Evolutionary conservation across 75 land plant species (phyloP), one percentile per base, ranked within the genome.

Genomic region (Selaginella tamariscina): DNA sequence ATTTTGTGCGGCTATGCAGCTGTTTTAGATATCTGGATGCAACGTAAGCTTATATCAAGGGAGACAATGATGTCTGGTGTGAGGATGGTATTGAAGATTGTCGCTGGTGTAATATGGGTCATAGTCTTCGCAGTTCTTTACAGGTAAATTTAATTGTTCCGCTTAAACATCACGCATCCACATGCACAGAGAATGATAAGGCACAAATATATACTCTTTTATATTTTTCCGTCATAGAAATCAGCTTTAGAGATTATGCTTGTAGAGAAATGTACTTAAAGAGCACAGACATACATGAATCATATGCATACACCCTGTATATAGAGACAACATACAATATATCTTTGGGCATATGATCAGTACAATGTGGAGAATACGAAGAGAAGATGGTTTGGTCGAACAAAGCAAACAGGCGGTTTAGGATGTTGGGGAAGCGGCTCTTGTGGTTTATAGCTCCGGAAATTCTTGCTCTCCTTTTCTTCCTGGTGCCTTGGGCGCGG

Each of bases 51-150:
- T 32, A 71, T 84, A 5, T 84, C 95, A 2, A 72, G 83, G 72
- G 95, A 86, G 75, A 89, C 88, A 0, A 39, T 59, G 62, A 59
- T 68, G 70, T 73, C 77, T 44, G 86, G 87, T 1, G 68, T 89
- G 31, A 73, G 97, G 65, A 86, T 92, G 97, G 64, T 89, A 8
- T 31, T 89, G 67, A 92, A 92, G 73, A 69, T 68, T 59, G 56
- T 86, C 21, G 84, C 74, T 56, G 87, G 89, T 0, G 68, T 73
- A 0, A 78, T 54, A 0, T 92, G 97, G 97, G 75, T 77, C 55
- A 8, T 86, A 2, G 75, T 80, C 5, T 92, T 89, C 65, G 69
- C 63, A 29, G 76, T 86, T 0, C 80, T 86, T 27, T 92, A 86
- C 72, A 82, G 85, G 57, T 89, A 59, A 21, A 2, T n/a, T n/a